phyloP scores from a whole-genome alignment of 345 rosid species.

The Moricandia moricandioides region DNA sequence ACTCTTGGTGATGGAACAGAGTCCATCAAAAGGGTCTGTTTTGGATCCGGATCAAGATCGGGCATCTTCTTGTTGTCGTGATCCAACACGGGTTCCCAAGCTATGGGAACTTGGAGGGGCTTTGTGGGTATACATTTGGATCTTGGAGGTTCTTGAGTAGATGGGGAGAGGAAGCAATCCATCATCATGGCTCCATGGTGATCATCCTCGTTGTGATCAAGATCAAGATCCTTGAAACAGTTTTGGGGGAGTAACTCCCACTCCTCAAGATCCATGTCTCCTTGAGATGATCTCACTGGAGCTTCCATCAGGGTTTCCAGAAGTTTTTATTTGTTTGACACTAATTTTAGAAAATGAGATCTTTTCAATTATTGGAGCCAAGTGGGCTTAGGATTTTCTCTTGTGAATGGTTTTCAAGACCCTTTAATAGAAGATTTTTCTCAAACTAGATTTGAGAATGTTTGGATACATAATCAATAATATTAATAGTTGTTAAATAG shows the following conservation, averaged over 20 bases:
- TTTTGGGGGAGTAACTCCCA: conserved; percentile 77
- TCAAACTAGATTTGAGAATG: conserved; percentile 15
- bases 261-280: conserved; percentile 69
- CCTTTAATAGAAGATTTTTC: conserved; percentile 14
- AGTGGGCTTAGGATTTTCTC: conserved; percentile 29
- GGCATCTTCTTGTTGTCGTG: conserved; percentile 28
- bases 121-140: conserved; percentile 31
- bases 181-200: conserved; percentile 40
- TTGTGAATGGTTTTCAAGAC: conserved; percentile 14
- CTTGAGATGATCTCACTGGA: conserved; percentile 16
- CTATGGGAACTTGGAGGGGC: conserved; percentile 57
- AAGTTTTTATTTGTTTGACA: background rate
- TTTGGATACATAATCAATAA: background rate
- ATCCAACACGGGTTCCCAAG: conserved; percentile 47
- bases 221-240: conserved; percentile 40
- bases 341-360: conserved; percentile 9
- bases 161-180: conserved; percentile 65
- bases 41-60: conserved; percentile 33
- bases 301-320: conserved; percentile 11
- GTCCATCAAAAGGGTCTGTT: conserved; percentile 43
- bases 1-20: conserved; percentile 71
- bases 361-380: conserved; percentile 25
- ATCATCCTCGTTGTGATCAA: conserved; percentile 38
- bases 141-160: conserved; percentile 30
- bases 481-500: background rate